Conservation (phyloP, 163 green algal species). For the Chlorella variabilis region DNA sequence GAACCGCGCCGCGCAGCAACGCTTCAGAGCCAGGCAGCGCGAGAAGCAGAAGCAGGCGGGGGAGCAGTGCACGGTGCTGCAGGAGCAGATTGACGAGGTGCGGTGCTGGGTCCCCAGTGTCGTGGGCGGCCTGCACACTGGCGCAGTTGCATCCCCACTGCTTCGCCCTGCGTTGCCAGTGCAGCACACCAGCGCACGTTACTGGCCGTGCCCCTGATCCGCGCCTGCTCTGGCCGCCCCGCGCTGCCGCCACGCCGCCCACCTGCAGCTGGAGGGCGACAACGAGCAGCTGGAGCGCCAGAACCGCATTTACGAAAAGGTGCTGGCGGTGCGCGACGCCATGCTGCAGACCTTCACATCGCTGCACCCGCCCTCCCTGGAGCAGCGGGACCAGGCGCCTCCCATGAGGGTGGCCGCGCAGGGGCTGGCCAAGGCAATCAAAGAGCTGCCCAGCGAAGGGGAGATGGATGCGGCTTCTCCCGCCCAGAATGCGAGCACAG, state of each 20-base stretch:
- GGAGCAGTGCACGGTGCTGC: not conserved
- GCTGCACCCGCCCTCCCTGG: not conserved
- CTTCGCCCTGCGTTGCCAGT: not conserved
- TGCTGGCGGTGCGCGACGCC: constrained; percentile 34
- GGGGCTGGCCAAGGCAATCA: not conserved
- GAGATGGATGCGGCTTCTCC: constrained; percentile 6
- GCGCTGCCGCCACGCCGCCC: too few relatives aligned
- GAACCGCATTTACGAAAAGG: constrained; percentile 9
- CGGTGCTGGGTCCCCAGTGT: not conserved
- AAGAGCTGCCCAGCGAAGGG: not conserved
- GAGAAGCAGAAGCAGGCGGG: constrained; percentile 18
- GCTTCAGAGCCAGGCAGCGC: constrained; percentile 30
- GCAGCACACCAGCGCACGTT: too few relatives aligned
- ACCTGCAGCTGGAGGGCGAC: constrained; percentile 1
- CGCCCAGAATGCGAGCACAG: not conserved
- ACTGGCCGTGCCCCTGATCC: too few relatives aligned
- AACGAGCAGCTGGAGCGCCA: constrained; percentile 15
- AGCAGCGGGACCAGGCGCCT: not conserved
- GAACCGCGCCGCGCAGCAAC: constrained; percentile 36
- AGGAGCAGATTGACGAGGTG: constrained; percentile 21
- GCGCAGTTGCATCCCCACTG: not conserved
- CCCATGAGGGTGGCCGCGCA: not conserved
- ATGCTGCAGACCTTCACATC: constrained; percentile 28
- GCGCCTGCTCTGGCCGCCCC: too few relatives aligned
- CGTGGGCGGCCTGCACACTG: not conserved